These are phyloP conservation scores for Hymenoscyphus linearis DNA, from an alignment of 2,329 filamentous ascomycete genomes.

Conservation along the genomic window DNA sequence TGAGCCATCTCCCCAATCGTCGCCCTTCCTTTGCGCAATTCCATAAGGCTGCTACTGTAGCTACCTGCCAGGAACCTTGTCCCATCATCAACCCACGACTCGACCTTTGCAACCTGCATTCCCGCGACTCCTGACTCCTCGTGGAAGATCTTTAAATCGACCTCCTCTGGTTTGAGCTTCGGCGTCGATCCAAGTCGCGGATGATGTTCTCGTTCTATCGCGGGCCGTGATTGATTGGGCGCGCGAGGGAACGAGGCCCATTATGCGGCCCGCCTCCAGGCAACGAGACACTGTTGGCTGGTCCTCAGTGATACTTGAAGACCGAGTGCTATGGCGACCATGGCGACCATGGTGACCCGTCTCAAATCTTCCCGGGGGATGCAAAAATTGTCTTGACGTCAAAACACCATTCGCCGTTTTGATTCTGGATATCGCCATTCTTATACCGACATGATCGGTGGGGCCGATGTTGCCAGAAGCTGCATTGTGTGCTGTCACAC, in stretches of 20 bases:
- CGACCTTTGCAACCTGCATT: slow-evolving; percentile 3
- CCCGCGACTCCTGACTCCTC: background rate
- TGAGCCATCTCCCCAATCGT: background rate
- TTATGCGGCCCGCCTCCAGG: slow-evolving; percentile 12
- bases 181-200: background rate
- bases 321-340: background rate
- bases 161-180: background rate
- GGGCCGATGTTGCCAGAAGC: slow-evolving; percentile 19
- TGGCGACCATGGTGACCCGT: background rate
- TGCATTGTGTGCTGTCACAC: slow-evolving; percentile 29
- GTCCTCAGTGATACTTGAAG: slow-evolving; percentile 5
- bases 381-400: background rate
- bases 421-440: slow-evolving; percentile 1
- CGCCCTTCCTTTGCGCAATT: background rate
- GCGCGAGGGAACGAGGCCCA: slow-evolving; percentile 5
- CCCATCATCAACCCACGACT: background rate
- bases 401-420: background rate
- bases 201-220: background rate
- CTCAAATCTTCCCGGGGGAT: background rate
- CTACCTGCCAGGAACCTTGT: background rate
- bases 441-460: slow-evolving; percentile 19
- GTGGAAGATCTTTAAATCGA: background rate
- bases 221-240: slow-evolving; percentile 14
- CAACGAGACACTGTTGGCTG: slow-evolving; percentile 15
- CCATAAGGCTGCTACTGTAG: no score